Evolutionary conservation across 768 basidiomycete species (phyloP), one percentile per base, ranked within the genome.

Genomic region (Leucocoprinus sp.): DNA sequence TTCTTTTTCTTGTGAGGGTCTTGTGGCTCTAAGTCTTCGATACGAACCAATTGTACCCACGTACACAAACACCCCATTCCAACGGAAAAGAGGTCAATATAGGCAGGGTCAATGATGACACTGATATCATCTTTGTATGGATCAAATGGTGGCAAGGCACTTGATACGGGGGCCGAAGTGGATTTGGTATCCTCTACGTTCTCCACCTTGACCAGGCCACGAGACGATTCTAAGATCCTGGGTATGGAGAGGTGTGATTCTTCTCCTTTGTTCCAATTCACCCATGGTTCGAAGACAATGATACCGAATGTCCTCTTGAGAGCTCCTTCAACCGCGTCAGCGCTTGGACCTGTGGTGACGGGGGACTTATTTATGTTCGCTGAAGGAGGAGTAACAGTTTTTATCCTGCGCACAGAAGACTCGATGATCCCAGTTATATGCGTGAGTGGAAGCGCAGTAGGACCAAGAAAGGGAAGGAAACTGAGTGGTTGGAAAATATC

Each of bases 401-500:
- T 67, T 57, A 88, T 64, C 24, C 72, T 69, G 8, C 85, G 70
- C 44, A 80, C 73, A 1, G 80, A 80, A 26, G 65, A 70, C 60
- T 88, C 85, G 42, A 84, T 75, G 38, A 84, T 61, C 7, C 81
- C 82, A 1, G 79, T 67, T 4, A 67, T 71, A 54, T 86, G 83
- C 0, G 84, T 83, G 42, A 73, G 53, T 0, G 82, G 76, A 27
- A 86, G 60, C 5, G 61, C 57, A 9, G 73, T 76, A 2, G 76
- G 75, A 0, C 82, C 84, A 4, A 86, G 59, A 33, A 76, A 37
- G 2, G 52, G 29, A 24, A 59, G 5, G 11, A 60, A 24, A 18
- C 21, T 43, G 21, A 53, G 60, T 60, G 27, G 57, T 19, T 51
- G 39, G 27, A 47, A 50, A 3, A 52, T 41, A 9, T 45, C 53